These are phyloP conservation scores for Guyanaporus albipodus DNA, from an alignment of 768 basidiomycete genomes.

Conservation along the genomic window DNA sequence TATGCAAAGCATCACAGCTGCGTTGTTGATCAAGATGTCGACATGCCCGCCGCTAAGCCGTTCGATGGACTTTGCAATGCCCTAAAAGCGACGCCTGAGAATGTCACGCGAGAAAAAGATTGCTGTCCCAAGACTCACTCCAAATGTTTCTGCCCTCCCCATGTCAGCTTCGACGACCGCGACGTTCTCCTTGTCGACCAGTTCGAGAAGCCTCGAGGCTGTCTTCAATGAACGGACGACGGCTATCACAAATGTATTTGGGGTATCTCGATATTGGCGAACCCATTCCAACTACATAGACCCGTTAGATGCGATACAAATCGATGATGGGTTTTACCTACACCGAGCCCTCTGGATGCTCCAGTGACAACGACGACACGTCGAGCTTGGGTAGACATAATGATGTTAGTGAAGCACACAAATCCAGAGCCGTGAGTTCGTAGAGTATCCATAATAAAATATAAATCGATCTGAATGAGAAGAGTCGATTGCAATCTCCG, in stretches of 20 bases:
- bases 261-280: conserved; percentile 1
- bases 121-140: neutral
- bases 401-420: neutral
- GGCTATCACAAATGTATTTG: conserved; percentile 1
- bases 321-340: neutral
- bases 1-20: neutral
- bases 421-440: neutral
- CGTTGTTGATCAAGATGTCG: conserved; percentile 4
- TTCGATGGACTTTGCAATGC: neutral
- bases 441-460: too few species aligned
- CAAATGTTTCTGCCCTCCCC: conserved; percentile 1
- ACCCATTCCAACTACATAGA: conserved; percentile 1
- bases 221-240: conserved; percentile 4
- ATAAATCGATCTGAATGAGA: too few species aligned
- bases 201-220: conserved; percentile 1
- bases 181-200: neutral
- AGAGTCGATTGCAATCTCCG: neutral
- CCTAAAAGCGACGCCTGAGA: neutral
- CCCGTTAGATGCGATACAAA: neutral
- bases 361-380: conserved; percentile 5
- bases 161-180: conserved; percentile 5
- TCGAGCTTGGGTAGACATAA: neutral
- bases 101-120: neutral
- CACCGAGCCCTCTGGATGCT: conserved; percentile 6
- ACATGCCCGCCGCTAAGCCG: conserved; percentile 1